Percentiles rank a stretch among this genome's conserved stretches.
These are phyloP conservation scores for Mucor irregularis DNA, from an alignment of 371 early-diverging fungal genomes.

Conservation along the genomic window DNA sequence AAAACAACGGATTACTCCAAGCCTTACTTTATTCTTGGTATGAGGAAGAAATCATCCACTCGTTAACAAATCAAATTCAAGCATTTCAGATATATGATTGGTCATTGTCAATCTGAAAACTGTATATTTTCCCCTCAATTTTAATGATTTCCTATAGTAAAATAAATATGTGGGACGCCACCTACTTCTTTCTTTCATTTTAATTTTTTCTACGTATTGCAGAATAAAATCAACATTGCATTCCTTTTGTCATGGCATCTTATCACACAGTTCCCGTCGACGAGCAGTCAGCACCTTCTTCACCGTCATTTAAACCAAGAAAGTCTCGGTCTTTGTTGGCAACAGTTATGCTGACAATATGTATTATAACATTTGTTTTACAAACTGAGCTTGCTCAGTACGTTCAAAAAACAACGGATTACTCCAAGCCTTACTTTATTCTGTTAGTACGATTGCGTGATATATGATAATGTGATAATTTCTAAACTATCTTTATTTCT, in stretches of 20 bases:
- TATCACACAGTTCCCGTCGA: conserved; percentile 35
- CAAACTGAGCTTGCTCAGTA: conserved; percentile 71
- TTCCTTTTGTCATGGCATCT: conserved; percentile 22
- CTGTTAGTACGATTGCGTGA: conserved; percentile 42
- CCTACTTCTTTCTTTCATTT: neutral
- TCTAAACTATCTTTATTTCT: neutral
- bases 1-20: conserved; percentile 60
- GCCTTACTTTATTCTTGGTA: conserved; percentile 74
- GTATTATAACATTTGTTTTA: conserved; percentile 63
- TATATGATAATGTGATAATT: neutral
- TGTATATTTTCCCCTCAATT: too few species aligned
- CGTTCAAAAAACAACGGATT: conserved; percentile 62
- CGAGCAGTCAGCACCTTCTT: conserved; percentile 8
- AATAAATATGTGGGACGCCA: neutral
- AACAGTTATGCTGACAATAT: conserved; percentile 49
- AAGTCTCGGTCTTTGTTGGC: conserved; percentile 34
- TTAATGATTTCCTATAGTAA: neutral
- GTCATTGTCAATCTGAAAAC: too few species aligned
- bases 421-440: conserved; percentile 78
- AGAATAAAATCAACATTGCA: neutral
- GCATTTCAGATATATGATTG: too few species aligned
- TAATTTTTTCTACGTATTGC: neutral
- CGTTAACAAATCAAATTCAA: too few species aligned
- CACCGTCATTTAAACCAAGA: conserved; percentile 12
- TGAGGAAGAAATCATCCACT: neutral